Percentiles rank a stretch among this genome's conserved stretches.
phyloP scores from a whole-genome alignment of 805 yeast genomes.

The Nakazawaea holstii region DNA sequence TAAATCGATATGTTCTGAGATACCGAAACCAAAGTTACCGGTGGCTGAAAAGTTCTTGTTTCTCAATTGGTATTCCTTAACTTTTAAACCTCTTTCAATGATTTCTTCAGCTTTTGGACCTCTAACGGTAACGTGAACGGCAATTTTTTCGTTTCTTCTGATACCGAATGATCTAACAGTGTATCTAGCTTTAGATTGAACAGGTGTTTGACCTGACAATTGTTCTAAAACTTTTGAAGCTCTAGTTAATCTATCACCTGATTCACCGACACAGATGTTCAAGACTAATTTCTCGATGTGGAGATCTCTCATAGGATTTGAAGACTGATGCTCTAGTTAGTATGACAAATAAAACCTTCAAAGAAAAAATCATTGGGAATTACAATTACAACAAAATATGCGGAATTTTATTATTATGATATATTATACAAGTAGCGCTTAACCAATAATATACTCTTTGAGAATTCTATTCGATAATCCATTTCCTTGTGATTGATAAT shows the following conservation, averaged over 20 bases:
- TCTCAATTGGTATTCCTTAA: constrained; percentile 97
- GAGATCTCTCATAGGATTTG: constrained; percentile 97
- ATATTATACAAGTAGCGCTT: too few relatives aligned
- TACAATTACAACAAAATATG: too few relatives aligned
- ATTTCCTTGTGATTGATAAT: too few relatives aligned
- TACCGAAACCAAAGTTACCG: constrained; percentile 99
- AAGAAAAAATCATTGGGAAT: background rate
- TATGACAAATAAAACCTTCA: background rate
- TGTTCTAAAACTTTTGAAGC: constrained; percentile 99
- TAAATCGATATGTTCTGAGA: constrained; percentile 98
- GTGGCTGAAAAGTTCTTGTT: constrained; percentile 94
- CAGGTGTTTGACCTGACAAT: constrained; percentile 99
- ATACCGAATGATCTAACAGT: constrained; percentile 99
- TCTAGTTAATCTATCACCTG: constrained; percentile 99
- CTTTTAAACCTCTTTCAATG: constrained; percentile 99
- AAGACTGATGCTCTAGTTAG: constrained; percentile 31
- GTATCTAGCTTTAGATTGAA: constrained; percentile 99
- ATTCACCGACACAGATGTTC: constrained; percentile 99
- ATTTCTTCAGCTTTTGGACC: constrained; percentile 99
- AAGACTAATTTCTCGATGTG: constrained; percentile 98
- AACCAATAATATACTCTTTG: too few relatives aligned
- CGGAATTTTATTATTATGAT: too few relatives aligned
- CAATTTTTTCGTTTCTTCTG: constrained; percentile 99
- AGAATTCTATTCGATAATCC: too few relatives aligned
- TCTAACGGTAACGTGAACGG: constrained; percentile 98